A percentile compares a stretch with the other conserved stretches of the same genome.
Evolutionary conservation across 345 rosid genomes (phyloP).

Genomic region (Populus davidiana): DNA sequence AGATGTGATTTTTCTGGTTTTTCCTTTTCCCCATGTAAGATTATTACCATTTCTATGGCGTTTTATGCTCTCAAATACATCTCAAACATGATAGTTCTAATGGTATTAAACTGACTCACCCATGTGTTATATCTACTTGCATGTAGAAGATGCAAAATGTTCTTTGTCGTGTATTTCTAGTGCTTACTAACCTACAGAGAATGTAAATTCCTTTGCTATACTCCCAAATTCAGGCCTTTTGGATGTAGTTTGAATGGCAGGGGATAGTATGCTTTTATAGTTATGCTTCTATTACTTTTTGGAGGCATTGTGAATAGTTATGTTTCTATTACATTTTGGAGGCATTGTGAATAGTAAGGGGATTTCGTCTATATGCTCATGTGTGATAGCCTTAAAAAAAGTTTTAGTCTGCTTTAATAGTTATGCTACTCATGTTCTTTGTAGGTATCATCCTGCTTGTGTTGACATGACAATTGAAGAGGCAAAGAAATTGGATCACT

Average conservation of each 20-base stretch:
- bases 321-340: not conserved
- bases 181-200: not conserved
- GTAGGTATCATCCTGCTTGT: conserved; percentile 91
- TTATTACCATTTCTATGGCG: not conserved
- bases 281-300: not conserved
- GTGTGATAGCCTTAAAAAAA: not conserved
- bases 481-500: conserved; percentile 74
- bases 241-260: not conserved
- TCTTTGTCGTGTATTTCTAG: not conserved
- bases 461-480: conserved; percentile 78
- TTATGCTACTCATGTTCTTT: conserved; percentile 11
- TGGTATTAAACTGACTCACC: not conserved
- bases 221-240: not conserved
- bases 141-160: not conserved
- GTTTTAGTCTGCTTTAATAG: not conserved
- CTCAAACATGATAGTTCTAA: not conserved
- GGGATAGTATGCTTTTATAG: not conserved
- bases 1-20: not conserved
- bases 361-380: not conserved
- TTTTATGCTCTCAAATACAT: not conserved
- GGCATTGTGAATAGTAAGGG: not conserved
- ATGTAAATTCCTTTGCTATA: not conserved
- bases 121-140: no score
- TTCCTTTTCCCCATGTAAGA: not conserved
- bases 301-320: not conserved